Percentiles rank a stretch among this genome's conserved stretches.
phyloP scores from a whole-genome alignment of 192 early-diverging fungal genomes.

The Paraglomus brasilianum region DNA sequence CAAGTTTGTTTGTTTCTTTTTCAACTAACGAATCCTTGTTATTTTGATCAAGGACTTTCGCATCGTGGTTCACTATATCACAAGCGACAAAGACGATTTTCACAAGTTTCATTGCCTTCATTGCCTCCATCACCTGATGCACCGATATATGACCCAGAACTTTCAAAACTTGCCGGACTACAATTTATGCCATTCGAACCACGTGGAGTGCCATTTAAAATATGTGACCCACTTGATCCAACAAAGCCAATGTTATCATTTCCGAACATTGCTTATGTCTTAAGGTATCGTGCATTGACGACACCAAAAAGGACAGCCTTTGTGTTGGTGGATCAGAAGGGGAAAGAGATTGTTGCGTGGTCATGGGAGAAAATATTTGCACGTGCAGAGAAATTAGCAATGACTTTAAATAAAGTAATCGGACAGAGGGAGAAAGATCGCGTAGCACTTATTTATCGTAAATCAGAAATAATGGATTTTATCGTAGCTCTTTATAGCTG shows the following conservation, averaged over 20 bases:
- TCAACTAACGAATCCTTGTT: background rate
- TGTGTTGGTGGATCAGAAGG: conserved; percentile 69
- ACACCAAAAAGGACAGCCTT: conserved; percentile 62
- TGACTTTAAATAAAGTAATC: conserved; percentile 62
- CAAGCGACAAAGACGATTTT: background rate
- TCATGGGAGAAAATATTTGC: conserved; percentile 74
- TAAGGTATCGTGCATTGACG: conserved; percentile 63
- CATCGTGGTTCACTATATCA: conserved; percentile 9
- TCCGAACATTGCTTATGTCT: conserved; percentile 61
- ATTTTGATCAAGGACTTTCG: background rate
- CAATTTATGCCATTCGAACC: conserved; percentile 57
- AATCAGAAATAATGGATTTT: conserved; percentile 80
- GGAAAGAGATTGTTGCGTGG: conserved; percentile 63
- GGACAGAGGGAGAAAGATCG: conserved; percentile 61
- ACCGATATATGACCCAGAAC: conserved; percentile 29
- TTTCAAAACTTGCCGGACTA: conserved; percentile 47
- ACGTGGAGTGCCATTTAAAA: conserved; percentile 43
- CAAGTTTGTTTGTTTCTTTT: background rate
- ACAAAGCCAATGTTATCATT: conserved; percentile 52
- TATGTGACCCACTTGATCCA: conserved; percentile 39
- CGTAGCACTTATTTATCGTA: conserved; percentile 78
- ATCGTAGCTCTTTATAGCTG: conserved; percentile 80
- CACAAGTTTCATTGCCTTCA: background rate
- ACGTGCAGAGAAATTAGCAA: conserved; percentile 69
- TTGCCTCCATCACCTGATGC: conserved; percentile 34